Evolutionary conservation across 108 stramenopile species (phyloP).

Genomic region (Cyclotella cryptica): DNA sequence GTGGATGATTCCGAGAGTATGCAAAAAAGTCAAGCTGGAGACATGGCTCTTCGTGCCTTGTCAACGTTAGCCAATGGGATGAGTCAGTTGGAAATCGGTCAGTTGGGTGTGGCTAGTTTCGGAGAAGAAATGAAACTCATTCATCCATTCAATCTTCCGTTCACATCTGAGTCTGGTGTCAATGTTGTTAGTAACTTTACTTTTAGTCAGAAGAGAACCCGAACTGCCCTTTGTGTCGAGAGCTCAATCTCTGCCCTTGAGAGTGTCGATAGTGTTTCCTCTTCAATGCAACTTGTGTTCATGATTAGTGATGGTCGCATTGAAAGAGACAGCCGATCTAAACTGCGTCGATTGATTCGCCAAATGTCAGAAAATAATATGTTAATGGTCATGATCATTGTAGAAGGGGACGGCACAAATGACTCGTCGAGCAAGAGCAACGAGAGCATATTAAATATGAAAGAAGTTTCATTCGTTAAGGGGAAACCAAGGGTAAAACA

Average conservation of each 20-base stretch:
- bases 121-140: slow-evolving; percentile 91
- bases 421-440: slow-evolving; percentile 55
- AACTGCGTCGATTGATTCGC: slow-evolving; percentile 84
- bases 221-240: slow-evolving; percentile 89
- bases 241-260: slow-evolving; percentile 84
- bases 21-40: slow-evolving; percentile 91
- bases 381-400: slow-evolving; percentile 94
- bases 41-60: slow-evolving; percentile 90
- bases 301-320: slow-evolving; percentile 96
- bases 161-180: slow-evolving; percentile 89
- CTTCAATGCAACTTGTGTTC: slow-evolving; percentile 93
- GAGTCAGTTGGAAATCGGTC: slow-evolving; percentile 95
- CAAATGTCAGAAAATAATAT: slow-evolving; percentile 93
- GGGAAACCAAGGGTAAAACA: slow-evolving; percentile 89
- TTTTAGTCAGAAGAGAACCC: slow-evolving; percentile 91
- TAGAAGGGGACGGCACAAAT: slow-evolving; percentile 71
- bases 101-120: slow-evolving; percentile 94
- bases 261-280: slow-evolving; percentile 52
- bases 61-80: slow-evolving; percentile 92
- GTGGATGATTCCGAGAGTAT: slow-evolving; percentile 98
- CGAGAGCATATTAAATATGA: slow-evolving; percentile 95
- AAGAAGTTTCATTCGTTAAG: slow-evolving; percentile 91
- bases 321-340: slow-evolving; percentile 89
- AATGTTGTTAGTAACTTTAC: slow-evolving; percentile 82
- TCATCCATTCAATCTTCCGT: slow-evolving; percentile 90